Base-by-base conservation (phyloP, 371 early-diverging fungal genomes). In the Mucor racemosus region DNA sequence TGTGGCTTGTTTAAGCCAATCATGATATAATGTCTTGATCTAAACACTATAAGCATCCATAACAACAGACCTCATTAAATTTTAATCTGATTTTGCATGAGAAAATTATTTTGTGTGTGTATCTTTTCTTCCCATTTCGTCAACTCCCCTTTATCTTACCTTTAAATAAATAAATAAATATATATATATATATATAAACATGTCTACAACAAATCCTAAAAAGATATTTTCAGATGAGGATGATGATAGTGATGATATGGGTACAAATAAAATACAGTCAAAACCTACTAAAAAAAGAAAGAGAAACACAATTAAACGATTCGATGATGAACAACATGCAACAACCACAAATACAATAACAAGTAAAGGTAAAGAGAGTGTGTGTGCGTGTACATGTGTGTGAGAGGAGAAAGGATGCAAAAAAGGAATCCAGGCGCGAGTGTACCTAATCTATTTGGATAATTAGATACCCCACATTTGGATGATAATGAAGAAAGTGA, bases 241-340 rank as follows among this genome's bases (percentile, higher is more conserved):
- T 39, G 55, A 76, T 7, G 73, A 77, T 8, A 71, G 72, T 15
- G 72, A 72, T 48, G 69, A 54, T 60, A 66, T 59, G 55, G 60
- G 56, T 56, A 15, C 64, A 9, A 56, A 38, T 5, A 55, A 31
- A 33, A 56, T n/a, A 19, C 56, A 19, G 64, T 14, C 35, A 19
- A 19, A 33, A 35, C 21, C 54, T 0, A 14, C 17, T 13, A 62
- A 62, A 39, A 62, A 62, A 40, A 38, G 55, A 44, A 60, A 66
- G n/a, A 55, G 55, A 56, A 66, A 63, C 33, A 61, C 42, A 6
- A 42, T 64, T 13, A 64, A 64, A 55, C 41, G 41, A 50, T 35
- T 55, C 9, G 55, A 55, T 33, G 34, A 55, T 6, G 55, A 55
- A n/a, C 34, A 55, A 11, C 50, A 50, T 50, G 26, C 50, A 50